phyloP scores from a whole-genome alignment of 192 early-diverging fungal species.

The Coemansia sp. region DNA sequence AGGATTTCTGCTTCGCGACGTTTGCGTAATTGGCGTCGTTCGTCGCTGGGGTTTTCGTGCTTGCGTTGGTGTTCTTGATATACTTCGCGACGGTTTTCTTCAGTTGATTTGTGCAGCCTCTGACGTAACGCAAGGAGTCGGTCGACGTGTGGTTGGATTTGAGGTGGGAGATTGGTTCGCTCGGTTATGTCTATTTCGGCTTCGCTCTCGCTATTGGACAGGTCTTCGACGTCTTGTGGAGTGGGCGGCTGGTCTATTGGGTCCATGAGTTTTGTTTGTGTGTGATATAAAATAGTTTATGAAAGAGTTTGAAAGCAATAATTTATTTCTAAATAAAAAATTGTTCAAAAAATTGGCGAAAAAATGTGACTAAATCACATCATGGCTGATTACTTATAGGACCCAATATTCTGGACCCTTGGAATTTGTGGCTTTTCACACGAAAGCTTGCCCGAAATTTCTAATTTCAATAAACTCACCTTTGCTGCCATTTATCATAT shows the following conservation, averaged over 20 bases:
- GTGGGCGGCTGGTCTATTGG: background rate
- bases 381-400: background rate
- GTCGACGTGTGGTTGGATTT: constrained; percentile 33
- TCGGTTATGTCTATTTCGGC: constrained; percentile 34
- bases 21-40: constrained; percentile 68
- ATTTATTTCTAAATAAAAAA: too few relatives aligned
- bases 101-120: constrained; percentile 25
- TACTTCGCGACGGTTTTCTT: constrained; percentile 76
- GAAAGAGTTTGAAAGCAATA: too few relatives aligned
- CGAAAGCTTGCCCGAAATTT: background rate
- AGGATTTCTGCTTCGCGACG: constrained; percentile 75
- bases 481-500: too few relatives aligned
- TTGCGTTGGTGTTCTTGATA: constrained; percentile 74
- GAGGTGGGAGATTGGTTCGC: constrained; percentile 33
- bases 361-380: background rate
- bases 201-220: constrained; percentile 15
- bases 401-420: background rate
- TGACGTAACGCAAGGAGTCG: constrained; percentile 27
- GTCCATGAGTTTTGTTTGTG: background rate
- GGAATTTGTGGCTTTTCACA: background rate
- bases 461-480: too few relatives aligned
- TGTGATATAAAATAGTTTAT: too few relatives aligned
- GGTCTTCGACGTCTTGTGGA: background rate
- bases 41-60: constrained; percentile 67
- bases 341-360: too few relatives aligned